Base-by-base conservation (phyloP, 257 asterid genomes). In the Fraxinus anomala region DNA sequence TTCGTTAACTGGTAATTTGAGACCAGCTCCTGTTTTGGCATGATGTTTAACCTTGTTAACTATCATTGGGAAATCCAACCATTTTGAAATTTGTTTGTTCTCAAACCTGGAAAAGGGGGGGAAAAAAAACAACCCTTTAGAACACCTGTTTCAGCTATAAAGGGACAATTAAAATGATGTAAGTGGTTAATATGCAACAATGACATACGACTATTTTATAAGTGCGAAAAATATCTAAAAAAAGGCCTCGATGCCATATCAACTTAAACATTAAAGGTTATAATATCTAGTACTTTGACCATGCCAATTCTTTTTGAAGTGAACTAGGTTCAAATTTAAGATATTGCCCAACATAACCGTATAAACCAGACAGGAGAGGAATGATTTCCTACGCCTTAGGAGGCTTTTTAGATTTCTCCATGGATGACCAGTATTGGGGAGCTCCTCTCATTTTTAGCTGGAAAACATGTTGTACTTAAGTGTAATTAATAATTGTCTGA, bases 1-100 rank as follows among this genome's bases (percentile, higher is more conserved):
- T 81, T 80, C 96, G 19, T 87, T 93, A 86, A 85, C 82, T 17
- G 98, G 98, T 93, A 86, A 79, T 68, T 51, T 59, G 70, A 7
- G 2, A 40, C 72, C 24, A 56, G 30, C 80, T 24, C n/a, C 31
- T 26, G 26, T 76, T 49, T 31, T 72, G 74, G 26, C 21, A 30
- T 54, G 69, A 65, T 75, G 68, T 77, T 83, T 56, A 51, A 69
- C 40, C 65, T 68, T 47, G 42, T 36, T 70, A 33, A 7, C 44
- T 17, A 54, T 34, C 30, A 39, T 23, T 26, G 11, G 70, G 44
- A 70, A 31, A 74, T 82, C 63, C 73, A n/a, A 56, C 54, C 68
- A 5, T 61, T 31, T 78, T 56, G 5, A 28, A 40, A 7, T 75
- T 37, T 77, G 42, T 14, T 39, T 68, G 37, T 28, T 69, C 21